phyloP scores from a whole-genome alignment of 1,139 yeast species.

The Blastobotrys apis region DNA sequence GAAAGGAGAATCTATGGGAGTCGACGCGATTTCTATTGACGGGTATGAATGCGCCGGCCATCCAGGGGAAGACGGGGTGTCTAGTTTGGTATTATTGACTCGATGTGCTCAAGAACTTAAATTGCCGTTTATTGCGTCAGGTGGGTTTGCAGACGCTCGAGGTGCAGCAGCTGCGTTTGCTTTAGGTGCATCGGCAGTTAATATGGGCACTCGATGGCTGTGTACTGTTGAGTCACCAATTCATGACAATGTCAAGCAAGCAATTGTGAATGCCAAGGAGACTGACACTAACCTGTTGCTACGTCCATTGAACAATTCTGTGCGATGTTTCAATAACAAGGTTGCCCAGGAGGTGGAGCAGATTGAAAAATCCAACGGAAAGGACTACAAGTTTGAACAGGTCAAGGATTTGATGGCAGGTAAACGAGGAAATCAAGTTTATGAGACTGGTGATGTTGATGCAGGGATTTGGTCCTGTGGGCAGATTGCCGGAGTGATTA shows the following conservation, averaged over 20 bases:
- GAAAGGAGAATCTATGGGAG: constrained; percentile 35
- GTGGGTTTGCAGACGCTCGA: constrained; percentile 37
- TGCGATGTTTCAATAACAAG: constrained; percentile 33
- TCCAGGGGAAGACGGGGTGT: constrained; percentile 37
- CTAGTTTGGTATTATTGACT: constrained; percentile 32
- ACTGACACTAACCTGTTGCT: constrained; percentile 33
- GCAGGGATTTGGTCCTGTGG: constrained; percentile 38
- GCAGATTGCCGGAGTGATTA: constrained; percentile 31
- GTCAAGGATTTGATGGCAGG: constrained; percentile 33
- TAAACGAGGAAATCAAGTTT: constrained; percentile 32
- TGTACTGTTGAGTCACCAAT: constrained; percentile 36
- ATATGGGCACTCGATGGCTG: constrained; percentile 38
- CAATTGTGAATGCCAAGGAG: constrained; percentile 33
- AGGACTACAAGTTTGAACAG: constrained; percentile 27
- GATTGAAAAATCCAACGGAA: constrained; percentile 28
- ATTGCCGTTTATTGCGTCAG: constrained; percentile 36
- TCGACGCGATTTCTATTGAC: constrained; percentile 35
- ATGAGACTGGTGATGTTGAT: constrained; percentile 32
- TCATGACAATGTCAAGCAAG: constrained; percentile 33
- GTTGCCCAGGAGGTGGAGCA: constrained; percentile 31
- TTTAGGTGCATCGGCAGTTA: constrained; percentile 35
- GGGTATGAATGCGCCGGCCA: constrained; percentile 40
- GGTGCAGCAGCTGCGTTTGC: constrained; percentile 37
- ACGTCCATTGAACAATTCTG: constrained; percentile 33
- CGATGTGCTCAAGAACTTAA: constrained; percentile 30